Evolutionary conservation across 2,329 filamentous ascomycete species (phyloP), one percentile per base, ranked within the genome.

Genomic region (Aureobasidium subglaciale): DNA sequence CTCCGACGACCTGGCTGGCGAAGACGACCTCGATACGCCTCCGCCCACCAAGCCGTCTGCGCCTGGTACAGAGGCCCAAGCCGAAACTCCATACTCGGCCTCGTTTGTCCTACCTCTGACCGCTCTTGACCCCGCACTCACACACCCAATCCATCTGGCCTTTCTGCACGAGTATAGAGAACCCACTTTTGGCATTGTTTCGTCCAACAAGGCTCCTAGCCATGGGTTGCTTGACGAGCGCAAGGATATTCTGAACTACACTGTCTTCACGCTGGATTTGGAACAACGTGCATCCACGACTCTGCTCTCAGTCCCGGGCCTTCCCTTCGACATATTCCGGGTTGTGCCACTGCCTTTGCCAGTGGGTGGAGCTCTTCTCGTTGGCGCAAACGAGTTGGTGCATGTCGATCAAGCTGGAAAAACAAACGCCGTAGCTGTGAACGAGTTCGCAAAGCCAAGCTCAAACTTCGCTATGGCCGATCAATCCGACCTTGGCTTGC

Each of bases 111-210:
- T 99, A 61, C 87, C 90, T 60, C 79, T 97, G 62, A 90, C 91
- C 53, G 84, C 90, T 65, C 80, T 99, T 71, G 92, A 97, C 70
- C 88, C 91, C 60, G 84, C 82, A 60, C 79, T 99, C 63, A 83
- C 92, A 58, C 88, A 96, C 71, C 90, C 92, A 46, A 84, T 96
- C 65, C 89, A 96, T 68, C 82, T 99, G 66, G 86, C 88, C 55
- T 99, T 99, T 70, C 76, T 99, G 61, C 83, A 97, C 78, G 92
- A 97, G 74, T 99, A 99, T 71, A 86, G 93, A 70, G 93, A 97
- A 71, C 92, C 93, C 11, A 99, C 93, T 0, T 96, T 99, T 73
- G 93, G 92, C 56, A 91, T 99, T 59, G 78, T 99, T 38, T 93
- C 90, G 43, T 88, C 91, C 1, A 85, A 84, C 52, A 76, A 83